phyloP scores from a whole-genome alignment of 1,284 basidiomycete species.

The Rhodofomes roseus region DNA sequence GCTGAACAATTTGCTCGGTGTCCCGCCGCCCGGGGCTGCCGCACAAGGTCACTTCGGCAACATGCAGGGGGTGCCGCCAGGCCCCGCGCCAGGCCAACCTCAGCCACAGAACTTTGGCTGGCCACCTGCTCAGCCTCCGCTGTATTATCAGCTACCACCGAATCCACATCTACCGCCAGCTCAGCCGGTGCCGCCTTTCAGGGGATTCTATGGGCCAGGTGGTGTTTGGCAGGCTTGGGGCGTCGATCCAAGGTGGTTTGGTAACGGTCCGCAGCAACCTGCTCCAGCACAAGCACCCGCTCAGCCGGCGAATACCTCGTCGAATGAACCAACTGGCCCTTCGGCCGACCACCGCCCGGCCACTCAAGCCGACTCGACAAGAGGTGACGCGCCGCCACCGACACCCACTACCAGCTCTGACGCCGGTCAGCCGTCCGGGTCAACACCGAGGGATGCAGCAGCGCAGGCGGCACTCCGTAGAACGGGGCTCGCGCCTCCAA shows the following conservation, averaged over 20 bases:
- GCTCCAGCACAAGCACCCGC: constrained; percentile 8
- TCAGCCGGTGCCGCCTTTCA: constrained; percentile 30
- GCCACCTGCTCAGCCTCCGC: constrained; percentile 19
- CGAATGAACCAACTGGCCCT: not conserved
- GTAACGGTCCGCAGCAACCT: constrained; percentile 1
- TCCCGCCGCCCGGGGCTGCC: constrained; percentile 12
- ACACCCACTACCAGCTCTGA: constrained; percentile 5
- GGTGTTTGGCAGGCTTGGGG: constrained; percentile 64
- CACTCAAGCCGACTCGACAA: not conserved
- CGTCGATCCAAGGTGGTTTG: constrained; percentile 24
- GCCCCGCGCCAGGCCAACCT: constrained; percentile 13
- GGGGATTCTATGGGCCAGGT: constrained; percentile 59
- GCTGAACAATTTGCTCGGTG: constrained; percentile 47
- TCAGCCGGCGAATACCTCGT: not conserved
- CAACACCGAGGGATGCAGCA: constrained; percentile 33
- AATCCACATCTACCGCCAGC: constrained; percentile 23
- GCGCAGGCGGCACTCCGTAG: constrained; percentile 35
- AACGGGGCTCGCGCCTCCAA: constrained; percentile 11
- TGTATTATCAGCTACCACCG: constrained; percentile 22
- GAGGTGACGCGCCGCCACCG: not conserved
- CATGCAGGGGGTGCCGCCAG: constrained; percentile 14
- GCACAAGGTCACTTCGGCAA: constrained; percentile 12
- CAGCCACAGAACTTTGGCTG: constrained; percentile 15
- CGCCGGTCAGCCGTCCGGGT: not conserved
- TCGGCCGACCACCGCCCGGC: not conserved